These are phyloP conservation scores for Scedosporium boydii DNA, from an alignment of 2,329 filamentous ascomycete species.

Conservation along the genomic window DNA sequence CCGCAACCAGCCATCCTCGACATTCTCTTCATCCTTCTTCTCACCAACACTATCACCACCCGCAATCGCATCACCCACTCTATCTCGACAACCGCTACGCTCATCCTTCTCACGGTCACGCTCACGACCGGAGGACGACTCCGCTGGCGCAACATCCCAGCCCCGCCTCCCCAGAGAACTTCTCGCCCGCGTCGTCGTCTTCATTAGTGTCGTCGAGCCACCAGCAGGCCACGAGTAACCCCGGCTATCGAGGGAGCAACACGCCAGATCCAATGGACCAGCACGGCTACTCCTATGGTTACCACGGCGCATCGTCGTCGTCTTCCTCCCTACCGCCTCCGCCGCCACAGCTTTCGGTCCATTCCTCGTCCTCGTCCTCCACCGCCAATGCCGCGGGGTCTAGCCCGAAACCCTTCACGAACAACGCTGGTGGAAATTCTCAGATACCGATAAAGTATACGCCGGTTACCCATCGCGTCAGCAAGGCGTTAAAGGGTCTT, in stretches of 20 bases:
- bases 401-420: constrained; percentile 27
- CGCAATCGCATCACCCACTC: neutral
- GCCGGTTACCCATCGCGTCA: constrained; percentile 46
- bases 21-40: constrained; percentile 1
- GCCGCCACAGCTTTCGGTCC: constrained; percentile 16
- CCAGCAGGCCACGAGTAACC: constrained; percentile 12
- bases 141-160: neutral
- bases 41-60: neutral
- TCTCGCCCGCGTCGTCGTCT: constrained; percentile 1
- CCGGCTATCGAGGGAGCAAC: constrained; percentile 31
- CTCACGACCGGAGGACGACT: neutral
- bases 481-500: constrained; percentile 50
- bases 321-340: constrained; percentile 12
- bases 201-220: neutral
- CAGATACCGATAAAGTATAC: constrained; percentile 36
- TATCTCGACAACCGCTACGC: neutral
- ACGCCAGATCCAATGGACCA: constrained; percentile 40
- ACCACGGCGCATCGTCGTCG: constrained; percentile 17
- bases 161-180: neutral
- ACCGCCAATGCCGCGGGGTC: constrained; percentile 13
- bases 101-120: neutral
- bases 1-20: neutral
- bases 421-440: constrained; percentile 22
- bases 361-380: neutral
- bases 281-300: constrained; percentile 17